These are phyloP conservation scores for Staphylotrichum tortipilum DNA, from an alignment of 495 filamentous ascomycete genomes.

Conservation along the genomic window DNA sequence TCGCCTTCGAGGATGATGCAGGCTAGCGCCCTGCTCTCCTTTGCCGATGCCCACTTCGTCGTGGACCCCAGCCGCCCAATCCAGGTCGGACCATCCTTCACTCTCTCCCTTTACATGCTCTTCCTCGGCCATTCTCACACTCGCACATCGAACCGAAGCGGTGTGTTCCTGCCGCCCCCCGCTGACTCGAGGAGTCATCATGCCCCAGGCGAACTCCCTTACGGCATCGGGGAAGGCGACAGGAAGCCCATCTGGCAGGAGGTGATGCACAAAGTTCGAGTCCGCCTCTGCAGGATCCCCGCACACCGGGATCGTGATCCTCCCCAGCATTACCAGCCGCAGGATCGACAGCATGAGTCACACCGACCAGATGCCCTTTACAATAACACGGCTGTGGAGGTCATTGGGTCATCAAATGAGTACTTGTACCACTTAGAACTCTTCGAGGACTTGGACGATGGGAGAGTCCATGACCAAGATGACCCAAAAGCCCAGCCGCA, in stretches of 20 bases:
- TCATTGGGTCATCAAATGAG: conserved; percentile 40
- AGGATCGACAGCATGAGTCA: not conserved
- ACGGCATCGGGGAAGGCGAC: conserved; percentile 39
- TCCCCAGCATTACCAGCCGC: conserved; percentile 15
- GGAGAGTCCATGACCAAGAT: conserved; percentile 74
- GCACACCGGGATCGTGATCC: conserved; percentile 23
- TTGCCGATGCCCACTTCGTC: conserved; percentile 78
- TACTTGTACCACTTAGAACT: conserved; percentile 86
- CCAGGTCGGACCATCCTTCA: conserved; percentile 85
- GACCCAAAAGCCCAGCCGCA: conserved; percentile 56
- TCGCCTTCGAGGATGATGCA: conserved; percentile 89
- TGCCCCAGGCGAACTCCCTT: conserved; percentile 20
- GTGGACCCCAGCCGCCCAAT: conserved; percentile 53
- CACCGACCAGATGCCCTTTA: not conserved
- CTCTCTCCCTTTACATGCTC: conserved; percentile 90
- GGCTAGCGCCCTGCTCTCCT: conserved; percentile 84
- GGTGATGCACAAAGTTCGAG: conserved; percentile 85
- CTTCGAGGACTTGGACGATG: conserved; percentile 90
- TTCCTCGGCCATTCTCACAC: conserved; percentile 62
- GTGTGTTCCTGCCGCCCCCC: conserved; percentile 17
- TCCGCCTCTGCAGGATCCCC: conserved; percentile 60
- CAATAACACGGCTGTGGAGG: not conserved
- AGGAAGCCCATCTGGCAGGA: conserved; percentile 92
- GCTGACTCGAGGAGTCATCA: not conserved
- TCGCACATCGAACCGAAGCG: conserved; percentile 3